Percentiles rank a stretch among this genome's conserved stretches.
These are phyloP conservation scores for Mesotaenium endlicherianum DNA, from an alignment of 139 green algal species.

Conservation along the genomic window DNA sequence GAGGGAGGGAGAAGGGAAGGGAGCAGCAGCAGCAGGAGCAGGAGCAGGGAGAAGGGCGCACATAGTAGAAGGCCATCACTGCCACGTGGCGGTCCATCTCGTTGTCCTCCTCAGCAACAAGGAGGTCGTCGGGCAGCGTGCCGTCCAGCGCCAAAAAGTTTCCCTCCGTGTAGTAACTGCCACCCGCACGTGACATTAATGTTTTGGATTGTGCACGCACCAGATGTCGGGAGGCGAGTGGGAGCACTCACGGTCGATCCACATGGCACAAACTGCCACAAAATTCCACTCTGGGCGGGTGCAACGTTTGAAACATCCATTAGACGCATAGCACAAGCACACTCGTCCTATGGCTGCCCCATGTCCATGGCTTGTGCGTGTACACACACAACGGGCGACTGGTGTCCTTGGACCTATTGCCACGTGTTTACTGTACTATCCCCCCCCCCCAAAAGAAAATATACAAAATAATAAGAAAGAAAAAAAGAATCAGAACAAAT, in stretches of 20 bases:
- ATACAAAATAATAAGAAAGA: too few species aligned
- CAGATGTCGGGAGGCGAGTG: background rate
- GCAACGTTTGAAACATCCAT: too few species aligned
- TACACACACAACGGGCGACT: too few species aligned
- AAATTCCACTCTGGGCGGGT: background rate
- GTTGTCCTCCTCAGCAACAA: background rate
- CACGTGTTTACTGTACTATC: too few species aligned
- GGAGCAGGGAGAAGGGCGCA: background rate
- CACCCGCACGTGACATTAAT: background rate
- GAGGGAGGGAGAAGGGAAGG: background rate
- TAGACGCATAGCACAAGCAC: too few species aligned
- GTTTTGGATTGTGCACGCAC: background rate
- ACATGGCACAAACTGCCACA: background rate
- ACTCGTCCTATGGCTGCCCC: too few species aligned
- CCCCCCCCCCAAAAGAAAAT: too few species aligned
- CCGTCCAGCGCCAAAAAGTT: background rate
- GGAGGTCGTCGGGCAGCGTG: background rate
- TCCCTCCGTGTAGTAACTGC: slow-evolving; percentile 1
- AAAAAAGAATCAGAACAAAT: too few species aligned
- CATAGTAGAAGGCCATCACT: background rate
- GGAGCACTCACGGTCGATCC: background rate
- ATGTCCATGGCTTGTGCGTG: too few species aligned
- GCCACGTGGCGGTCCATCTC: background rate
- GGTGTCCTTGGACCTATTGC: too few species aligned
- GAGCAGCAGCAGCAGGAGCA: background rate